A percentile compares a stretch with the other conserved stretches of the same genome.
phyloP scores from a whole-genome alignment of 345 rosid species.

The Acer yangbiense region DNA sequence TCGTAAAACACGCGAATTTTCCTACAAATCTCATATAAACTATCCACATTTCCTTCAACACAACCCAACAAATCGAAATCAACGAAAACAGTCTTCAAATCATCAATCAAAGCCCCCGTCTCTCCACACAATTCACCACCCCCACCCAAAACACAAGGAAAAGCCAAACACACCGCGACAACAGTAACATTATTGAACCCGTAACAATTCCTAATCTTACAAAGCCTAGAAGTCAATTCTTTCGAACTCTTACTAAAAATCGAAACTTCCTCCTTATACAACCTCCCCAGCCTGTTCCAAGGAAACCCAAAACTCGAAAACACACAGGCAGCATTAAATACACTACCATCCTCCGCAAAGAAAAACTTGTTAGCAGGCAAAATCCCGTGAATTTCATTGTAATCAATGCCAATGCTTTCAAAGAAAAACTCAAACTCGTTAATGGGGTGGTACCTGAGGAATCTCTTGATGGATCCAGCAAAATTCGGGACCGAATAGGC shows the following conservation, averaged over 20 bases:
- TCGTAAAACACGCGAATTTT: conserved; percentile 54
- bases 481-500: conserved; percentile 39
- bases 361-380: conserved; percentile 61
- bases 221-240: conserved; percentile 43
- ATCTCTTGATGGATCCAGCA: conserved; percentile 40
- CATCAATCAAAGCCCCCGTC: conserved; percentile 37
- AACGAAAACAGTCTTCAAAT: conserved; percentile 47
- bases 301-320: conserved; percentile 70
- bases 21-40: conserved; percentile 47
- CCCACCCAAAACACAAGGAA: conserved; percentile 47
- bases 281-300: conserved; percentile 60
- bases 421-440: conserved; percentile 81
- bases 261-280: conserved; percentile 53
- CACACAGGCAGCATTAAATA: conserved; percentile 46
- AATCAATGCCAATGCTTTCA: conserved; percentile 73
- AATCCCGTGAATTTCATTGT: conserved; percentile 37
- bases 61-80: conserved; percentile 40
- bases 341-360: conserved; percentile 52
- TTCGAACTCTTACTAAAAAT: conserved; percentile 43
- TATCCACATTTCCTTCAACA: conserved; percentile 50
- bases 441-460: conserved; percentile 67
- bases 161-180: conserved; percentile 60
- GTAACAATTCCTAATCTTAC: conserved; percentile 29
- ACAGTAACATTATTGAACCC: conserved; percentile 46
- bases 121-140: conserved; percentile 36